These are phyloP conservation scores for Fusarium caatingaense DNA, from an alignment of 2,329 filamentous ascomycete genomes.

Conservation along the genomic window DNA sequence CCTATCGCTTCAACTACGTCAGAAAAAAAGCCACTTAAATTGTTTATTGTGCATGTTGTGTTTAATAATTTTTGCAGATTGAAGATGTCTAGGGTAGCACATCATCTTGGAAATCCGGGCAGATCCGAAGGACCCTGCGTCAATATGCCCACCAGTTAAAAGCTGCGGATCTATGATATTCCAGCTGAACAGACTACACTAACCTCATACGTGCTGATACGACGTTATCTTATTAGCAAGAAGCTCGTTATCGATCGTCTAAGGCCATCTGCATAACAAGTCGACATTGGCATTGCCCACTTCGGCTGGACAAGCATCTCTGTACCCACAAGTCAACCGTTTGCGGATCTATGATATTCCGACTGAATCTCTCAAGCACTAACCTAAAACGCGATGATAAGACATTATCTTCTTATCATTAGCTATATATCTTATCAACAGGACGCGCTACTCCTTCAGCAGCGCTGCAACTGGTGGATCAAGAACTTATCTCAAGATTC, in stretches of 20 bases:
- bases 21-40: background rate
- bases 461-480: too few species aligned
- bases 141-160: background rate
- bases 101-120: background rate
- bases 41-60: background rate
- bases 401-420: background rate
- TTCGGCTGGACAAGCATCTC: background rate
- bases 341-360: background rate
- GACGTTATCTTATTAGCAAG: background rate
- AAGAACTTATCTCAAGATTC: background rate
- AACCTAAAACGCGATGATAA: background rate
- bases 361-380: fast-evolving
- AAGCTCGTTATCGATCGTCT: background rate
- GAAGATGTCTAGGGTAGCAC: background rate
- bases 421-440: background rate
- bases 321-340: background rate
- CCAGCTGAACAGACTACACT: fast-evolving
- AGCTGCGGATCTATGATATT: background rate
- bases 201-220: background rate
- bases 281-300: background rate
- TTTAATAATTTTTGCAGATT: background rate
- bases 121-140: background rate
- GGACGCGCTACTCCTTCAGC: background rate
- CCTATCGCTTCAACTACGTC: background rate
- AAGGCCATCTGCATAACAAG: background rate